phyloP scores from a whole-genome alignment of 2,329 filamentous ascomycete species.

The Phialemonium atrogriseum region DNA sequence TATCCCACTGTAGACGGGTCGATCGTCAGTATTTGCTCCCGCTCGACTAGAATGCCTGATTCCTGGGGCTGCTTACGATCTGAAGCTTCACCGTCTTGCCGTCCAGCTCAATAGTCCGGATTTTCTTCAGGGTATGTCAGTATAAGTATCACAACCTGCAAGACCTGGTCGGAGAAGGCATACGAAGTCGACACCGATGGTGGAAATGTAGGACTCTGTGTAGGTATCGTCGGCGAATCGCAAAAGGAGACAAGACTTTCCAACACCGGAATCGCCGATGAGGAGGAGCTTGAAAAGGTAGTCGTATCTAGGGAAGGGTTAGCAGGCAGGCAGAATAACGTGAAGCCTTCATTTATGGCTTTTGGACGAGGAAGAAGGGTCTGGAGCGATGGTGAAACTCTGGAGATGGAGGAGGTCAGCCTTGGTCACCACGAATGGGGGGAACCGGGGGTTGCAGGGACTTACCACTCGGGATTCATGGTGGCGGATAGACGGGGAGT shows the following conservation, averaged over 20 bases:
- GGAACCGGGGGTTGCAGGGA: slow-evolving; percentile 26
- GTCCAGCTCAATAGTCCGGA: slow-evolving; percentile 98
- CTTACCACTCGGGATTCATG: slow-evolving; percentile 93
- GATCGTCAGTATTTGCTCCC: slow-evolving; percentile 17
- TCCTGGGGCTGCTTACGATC: slow-evolving; percentile 67
- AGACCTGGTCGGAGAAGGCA: slow-evolving; percentile 21
- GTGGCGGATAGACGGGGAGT: slow-evolving; percentile 30
- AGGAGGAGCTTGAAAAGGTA: slow-evolving; percentile 99
- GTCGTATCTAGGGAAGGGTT: slow-evolving; percentile 71
- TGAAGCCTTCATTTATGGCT: background rate
- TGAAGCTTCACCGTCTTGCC: slow-evolving; percentile 99
- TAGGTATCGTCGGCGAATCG: slow-evolving; percentile 99
- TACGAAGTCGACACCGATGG: slow-evolving; percentile 98
- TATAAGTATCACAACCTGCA: no score
- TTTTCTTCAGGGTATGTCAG: slow-evolving; percentile 64
- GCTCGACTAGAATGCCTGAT: no score
- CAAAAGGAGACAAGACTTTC: slow-evolving; percentile 97
- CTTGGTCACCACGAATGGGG: slow-evolving; percentile 12
- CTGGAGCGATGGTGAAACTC: slow-evolving; percentile 5
- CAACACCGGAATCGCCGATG: slow-evolving; percentile 99
- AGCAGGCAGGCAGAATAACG: no score
- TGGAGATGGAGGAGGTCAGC: slow-evolving; percentile 6
- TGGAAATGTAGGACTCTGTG: slow-evolving; percentile 99
- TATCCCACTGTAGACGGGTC: slow-evolving; percentile 80
- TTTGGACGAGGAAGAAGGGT: background rate